Evolutionary conservation across 78 protist species (phyloP).

Genomic region (Creolimax fragrantissima): DNA sequence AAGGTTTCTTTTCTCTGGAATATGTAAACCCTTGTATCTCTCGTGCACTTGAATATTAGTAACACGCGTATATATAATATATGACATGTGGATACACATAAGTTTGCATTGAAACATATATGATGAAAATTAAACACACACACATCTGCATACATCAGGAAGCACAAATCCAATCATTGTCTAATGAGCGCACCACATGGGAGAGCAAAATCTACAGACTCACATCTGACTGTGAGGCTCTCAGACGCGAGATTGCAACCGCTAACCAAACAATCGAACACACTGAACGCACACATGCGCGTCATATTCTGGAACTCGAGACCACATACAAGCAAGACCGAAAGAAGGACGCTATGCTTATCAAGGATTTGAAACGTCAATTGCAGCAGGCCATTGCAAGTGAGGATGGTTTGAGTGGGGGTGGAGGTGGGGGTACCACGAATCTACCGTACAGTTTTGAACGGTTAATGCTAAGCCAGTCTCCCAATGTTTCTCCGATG

Average conservation of each 20-base stretch:
- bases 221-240: background rate
- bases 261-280: background rate
- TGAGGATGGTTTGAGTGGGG: background rate
- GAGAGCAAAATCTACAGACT: background rate
- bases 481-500: too few species aligned
- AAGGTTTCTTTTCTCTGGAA: too few species aligned
- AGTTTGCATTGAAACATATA: background rate
- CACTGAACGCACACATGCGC: background rate
- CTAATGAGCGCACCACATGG: background rate
- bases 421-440: background rate
- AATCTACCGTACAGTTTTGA: background rate
- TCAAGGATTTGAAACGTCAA: background rate
- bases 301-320: background rate
- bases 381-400: background rate
- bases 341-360: background rate
- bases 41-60: too few species aligned
- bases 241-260: background rate
- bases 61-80: background rate
- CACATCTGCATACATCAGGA: background rate
- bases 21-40: too few species aligned
- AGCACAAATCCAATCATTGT: background rate
- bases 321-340: background rate
- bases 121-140: background rate
- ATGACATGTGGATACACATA: background rate
- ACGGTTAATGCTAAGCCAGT: too few species aligned